Evolutionary conservation across 768 basidiomycete genomes (phyloP).

Genomic region (Kwoniella newhampshirensis): DNA sequence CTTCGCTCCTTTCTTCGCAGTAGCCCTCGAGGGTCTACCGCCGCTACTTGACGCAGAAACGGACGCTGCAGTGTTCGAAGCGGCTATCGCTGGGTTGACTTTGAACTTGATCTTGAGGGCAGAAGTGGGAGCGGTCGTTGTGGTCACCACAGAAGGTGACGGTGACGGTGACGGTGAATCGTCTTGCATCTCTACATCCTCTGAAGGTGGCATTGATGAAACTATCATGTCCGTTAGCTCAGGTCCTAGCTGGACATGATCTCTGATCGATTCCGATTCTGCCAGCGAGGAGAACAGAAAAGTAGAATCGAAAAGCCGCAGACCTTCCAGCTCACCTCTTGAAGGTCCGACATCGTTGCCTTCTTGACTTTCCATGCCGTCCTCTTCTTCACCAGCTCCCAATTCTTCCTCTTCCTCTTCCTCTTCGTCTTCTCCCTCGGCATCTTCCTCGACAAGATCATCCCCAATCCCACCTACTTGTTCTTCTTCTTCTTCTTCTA

Average conservation of each 20-base stretch:
- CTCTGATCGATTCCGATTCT: not conserved
- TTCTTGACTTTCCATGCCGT: slow-evolving; percentile 11
- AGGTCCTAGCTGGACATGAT: not conserved
- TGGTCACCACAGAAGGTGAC: slow-evolving; percentile 1
- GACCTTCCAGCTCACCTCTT: slow-evolving; percentile 14
- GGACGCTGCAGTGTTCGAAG: not conserved
- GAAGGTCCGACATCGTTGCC: slow-evolving; percentile 13
- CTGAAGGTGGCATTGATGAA: slow-evolving; percentile 9
- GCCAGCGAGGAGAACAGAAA: not conserved
- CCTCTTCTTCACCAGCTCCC: slow-evolving; percentile 11
- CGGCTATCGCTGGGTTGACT: slow-evolving; percentile 2
- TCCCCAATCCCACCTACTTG: slow-evolving; percentile 20
- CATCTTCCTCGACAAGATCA: slow-evolving; percentile 12
- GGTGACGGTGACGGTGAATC: slow-evolving; percentile 4
- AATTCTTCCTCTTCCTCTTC: slow-evolving; percentile 18
- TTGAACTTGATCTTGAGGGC: slow-evolving; percentile 35
- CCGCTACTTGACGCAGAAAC: not conserved
- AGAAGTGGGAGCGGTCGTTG: slow-evolving; percentile 7
- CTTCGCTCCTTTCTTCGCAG: slow-evolving; percentile 40
- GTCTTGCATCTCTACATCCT: slow-evolving; percentile 23
- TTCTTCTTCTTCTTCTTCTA: slow-evolving; percentile 17
- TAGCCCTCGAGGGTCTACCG: slow-evolving; percentile 22
- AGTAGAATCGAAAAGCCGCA: not conserved
- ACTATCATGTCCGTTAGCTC: slow-evolving; percentile 7
- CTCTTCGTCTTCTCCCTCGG: slow-evolving; percentile 23